These are phyloP conservation scores for Seminavis robusta DNA, from an alignment of 108 stramenopile species.

Conservation along the genomic window DNA sequence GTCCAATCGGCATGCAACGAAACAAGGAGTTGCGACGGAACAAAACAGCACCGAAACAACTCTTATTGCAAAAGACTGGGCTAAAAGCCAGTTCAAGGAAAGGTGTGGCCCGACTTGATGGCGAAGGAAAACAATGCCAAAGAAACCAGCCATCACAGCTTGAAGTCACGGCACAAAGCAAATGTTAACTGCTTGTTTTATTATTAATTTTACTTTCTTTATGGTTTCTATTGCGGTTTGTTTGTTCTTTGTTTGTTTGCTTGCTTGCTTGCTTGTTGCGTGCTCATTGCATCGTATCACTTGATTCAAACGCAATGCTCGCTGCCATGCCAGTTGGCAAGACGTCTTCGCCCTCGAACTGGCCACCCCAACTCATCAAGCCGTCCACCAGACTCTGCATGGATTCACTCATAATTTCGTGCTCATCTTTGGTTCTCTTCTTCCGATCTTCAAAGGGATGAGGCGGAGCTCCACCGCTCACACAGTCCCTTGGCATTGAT, in stretches of 20 bases:
- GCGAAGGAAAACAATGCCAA: no score
- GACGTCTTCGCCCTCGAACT: slow-evolving; percentile 52
- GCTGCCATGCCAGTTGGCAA: slow-evolving; percentile 65
- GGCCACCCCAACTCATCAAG: slow-evolving; percentile 80
- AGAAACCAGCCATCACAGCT: no score
- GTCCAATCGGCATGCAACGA: no score
- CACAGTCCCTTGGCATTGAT: background rate
- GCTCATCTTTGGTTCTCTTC: slow-evolving; percentile 5
- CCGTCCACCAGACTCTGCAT: slow-evolving; percentile 92
- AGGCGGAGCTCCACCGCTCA: background rate
- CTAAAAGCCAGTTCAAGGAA: no score
- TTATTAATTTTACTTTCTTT: background rate
- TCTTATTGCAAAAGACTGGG: no score
- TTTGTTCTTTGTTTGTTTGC: background rate
- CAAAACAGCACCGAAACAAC: no score
- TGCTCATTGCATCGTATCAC: no score
- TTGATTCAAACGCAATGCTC: slow-evolving; percentile 48
- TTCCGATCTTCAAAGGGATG: background rate
- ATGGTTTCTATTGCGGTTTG: background rate
- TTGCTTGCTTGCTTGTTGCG: background rate
- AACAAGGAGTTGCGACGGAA: no score
- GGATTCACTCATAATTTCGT: slow-evolving; percentile 52
- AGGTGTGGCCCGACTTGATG: no score
- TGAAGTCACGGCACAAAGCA: no score
- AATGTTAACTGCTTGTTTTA: no score